Evolutionary conservation across 208 protist genomes (phyloP), one percentile per base, ranked within the genome.

Genomic region (Angomonas ambiguus): DNA sequence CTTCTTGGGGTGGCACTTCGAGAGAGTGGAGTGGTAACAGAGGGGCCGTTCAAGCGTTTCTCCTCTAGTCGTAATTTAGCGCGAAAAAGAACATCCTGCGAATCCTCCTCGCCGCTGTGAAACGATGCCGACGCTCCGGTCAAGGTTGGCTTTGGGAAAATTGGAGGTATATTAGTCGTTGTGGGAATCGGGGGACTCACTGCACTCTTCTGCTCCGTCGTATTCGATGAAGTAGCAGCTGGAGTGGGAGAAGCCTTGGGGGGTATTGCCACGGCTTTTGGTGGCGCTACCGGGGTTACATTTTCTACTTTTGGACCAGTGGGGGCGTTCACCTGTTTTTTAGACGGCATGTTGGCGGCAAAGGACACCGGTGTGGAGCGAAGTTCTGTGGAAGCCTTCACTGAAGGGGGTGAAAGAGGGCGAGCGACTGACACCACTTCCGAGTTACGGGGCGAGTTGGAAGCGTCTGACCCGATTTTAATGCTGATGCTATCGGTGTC

Each of bases 51-150:
- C 8, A 62, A 2, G 30, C 72, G 66, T 3, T 70, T 71, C 62
- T 80, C 80, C 51, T 80, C 67, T 32, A 86, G 42, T 16, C 80
- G 76, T 41, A 81, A 65, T 58, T 79, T 71, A n/a, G 77, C 80
- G 32, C 73, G 71, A 10, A 80, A 53, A 58, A 86, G 70, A 42
- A 86, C 48, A 49, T 71, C 67, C 6, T 78, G 38, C 16, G 38
- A 45, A 45, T 16, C 38, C 38, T n/a, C 11, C 38, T n/a, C n/a
- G n/a, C n/a, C n/a, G n/a, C n/a, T n/a, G n/a, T n/a, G n/a, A n/a
- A n/a, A n/a, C n/a, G n/a, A n/a, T n/a, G n/a, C n/a, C n/a, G n/a
- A n/a, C n/a, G n/a, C n/a, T n/a, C n/a, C n/a, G n/a, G n/a, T n/a
- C n/a, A n/a, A n/a, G n/a, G n/a, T n/a, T n/a, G n/a, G n/a, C n/a